Conservation (phyloP, 2,329 filamentous ascomycete species). For the Penicillium sp. region DNA sequence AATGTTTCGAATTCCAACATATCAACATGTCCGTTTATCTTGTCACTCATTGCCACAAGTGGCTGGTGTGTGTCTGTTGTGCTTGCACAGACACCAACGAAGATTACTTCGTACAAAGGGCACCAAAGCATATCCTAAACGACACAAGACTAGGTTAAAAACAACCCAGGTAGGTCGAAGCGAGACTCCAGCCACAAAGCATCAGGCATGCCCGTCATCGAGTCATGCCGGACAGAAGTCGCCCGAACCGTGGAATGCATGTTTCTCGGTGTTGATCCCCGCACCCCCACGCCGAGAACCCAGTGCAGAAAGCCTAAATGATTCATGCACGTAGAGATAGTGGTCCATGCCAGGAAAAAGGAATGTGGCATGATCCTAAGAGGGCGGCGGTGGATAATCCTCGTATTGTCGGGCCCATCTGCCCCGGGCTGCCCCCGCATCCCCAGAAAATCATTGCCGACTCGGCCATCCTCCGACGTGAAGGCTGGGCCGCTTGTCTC, state of each 20-base stretch:
- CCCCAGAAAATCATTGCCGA: slow-evolving; percentile 14
- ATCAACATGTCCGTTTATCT: neutral
- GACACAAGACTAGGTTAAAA: neutral
- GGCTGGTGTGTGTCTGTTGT: neutral
- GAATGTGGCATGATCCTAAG: neutral
- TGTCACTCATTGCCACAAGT: neutral
- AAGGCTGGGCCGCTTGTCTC: slow-evolving; percentile 2
- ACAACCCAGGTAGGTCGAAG: neutral
- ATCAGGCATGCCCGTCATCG: neutral
- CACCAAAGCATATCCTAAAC: neutral
- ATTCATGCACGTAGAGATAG: neutral
- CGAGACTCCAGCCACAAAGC: neutral
- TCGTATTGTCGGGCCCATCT: slow-evolving; percentile 14
- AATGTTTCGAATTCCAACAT: neutral
- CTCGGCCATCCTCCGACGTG: slow-evolving; percentile 31
- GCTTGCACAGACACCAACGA: neutral
- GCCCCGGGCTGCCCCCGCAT: slow-evolving; percentile 15
- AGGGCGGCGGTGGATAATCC: neutral
- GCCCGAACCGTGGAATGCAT: neutral
- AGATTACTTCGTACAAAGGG: neutral
- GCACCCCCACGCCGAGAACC: neutral
- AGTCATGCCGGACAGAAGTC: neutral
- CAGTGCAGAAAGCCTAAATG: neutral
- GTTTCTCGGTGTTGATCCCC: neutral
- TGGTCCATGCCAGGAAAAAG: neutral